Percentiles rank a stretch among this genome's conserved stretches.
phyloP scores from a whole-genome alignment of 202 grass and related monocot species.

The Elaeis oleifera region DNA sequence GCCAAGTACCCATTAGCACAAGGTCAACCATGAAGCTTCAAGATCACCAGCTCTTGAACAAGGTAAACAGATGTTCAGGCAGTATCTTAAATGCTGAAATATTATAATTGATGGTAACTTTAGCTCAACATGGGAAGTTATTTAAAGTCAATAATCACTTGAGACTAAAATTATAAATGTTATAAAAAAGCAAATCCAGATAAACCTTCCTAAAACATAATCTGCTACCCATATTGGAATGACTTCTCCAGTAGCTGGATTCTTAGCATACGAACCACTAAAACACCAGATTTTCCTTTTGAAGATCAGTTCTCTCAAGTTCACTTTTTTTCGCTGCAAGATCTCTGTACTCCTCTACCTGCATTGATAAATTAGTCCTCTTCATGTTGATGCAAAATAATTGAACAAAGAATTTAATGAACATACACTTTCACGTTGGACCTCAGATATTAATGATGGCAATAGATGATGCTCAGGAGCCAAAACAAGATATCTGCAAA shows the following conservation, averaged over 20 bases:
- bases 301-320: slow-evolving; percentile 96
- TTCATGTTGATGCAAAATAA: slow-evolving; percentile 17
- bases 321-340: slow-evolving; percentile 80
- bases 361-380: slow-evolving; percentile 25
- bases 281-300: slow-evolving; percentile 96
- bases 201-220: slow-evolving; percentile 97
- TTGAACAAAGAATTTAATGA: slow-evolving; percentile 15
- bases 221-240: slow-evolving; percentile 98
- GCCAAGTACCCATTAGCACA: no score
- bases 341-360: slow-evolving; percentile 76
- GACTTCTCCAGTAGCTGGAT: slow-evolving; percentile 71
- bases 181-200: slow-evolving; percentile 21
- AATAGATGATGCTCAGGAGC: slow-evolving; percentile 74
- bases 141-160: neutral
- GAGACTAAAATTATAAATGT: neutral
- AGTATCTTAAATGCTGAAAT: no score
- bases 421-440: slow-evolving; percentile 49
- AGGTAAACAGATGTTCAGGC: no score
- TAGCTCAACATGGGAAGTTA: neutral
- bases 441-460: slow-evolving; percentile 57
- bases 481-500: slow-evolving; percentile 76
- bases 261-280: slow-evolving; percentile 90
- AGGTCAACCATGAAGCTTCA: no score
- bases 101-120: no score
- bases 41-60: no score